Base-by-base conservation (phyloP, 148 eudicot genomes). In the Rhododendron molle region DNA sequence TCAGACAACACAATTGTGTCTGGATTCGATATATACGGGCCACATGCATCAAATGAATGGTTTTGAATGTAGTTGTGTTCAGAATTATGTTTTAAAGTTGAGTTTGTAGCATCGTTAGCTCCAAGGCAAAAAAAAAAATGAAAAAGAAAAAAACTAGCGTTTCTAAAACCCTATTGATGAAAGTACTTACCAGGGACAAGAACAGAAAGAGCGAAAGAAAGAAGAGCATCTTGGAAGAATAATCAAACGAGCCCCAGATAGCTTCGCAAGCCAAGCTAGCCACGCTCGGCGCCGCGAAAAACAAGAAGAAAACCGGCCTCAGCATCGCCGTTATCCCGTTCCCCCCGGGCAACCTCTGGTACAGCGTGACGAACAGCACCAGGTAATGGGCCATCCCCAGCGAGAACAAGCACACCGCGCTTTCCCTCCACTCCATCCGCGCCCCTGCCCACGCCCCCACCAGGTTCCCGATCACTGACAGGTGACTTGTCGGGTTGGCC, bases 351-450 rank as follows among this genome's bases (percentile, higher is more conserved):
- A 92, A 15, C 58, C 92, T 49, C 81, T 92, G 94, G 50, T 92
- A 92, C 0, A 92, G 88, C 4, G 92, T 90, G 10, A 91, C 90
- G 58, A 89, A 89, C 0, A 92, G 73, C 23, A 90, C 94, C 32
- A 92, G 88, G 65, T 95, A 95, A 85, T 95, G 98, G 38, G 86
- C 89, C 93, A 95, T 91, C 23, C 96, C 95, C 30, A 94, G 34
- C 3, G 98, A 89, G 69, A 95, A 95, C 87, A 95, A 50, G 32
- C 88, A 89, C 81, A 95, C 30, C 1, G 91, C 95, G 6, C 86
- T 50, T 87, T 95, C 98, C 14, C 18, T 18, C 92, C 93, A 93
- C 52, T 94, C 96, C 92, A 93, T 92, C 56, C 82, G 80, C 5
- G 92, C 88, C 3, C 93, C 93, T 0, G 91, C 92, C 84, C 91